Conservation (phyloP, 1,284 basidiomycete genomes). For the Sphagnurus paluster region DNA sequence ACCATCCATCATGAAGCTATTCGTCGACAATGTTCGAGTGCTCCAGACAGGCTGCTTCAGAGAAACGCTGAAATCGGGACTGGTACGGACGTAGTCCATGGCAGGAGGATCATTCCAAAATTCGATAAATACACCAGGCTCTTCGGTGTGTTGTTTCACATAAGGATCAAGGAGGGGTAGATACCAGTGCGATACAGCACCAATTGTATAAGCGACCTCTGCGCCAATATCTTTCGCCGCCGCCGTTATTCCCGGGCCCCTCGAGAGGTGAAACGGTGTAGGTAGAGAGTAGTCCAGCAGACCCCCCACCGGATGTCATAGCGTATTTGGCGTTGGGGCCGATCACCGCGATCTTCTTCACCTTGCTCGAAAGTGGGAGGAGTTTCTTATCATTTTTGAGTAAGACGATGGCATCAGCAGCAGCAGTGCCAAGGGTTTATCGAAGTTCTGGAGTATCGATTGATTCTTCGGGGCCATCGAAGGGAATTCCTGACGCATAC, state of each 20-base stretch:
- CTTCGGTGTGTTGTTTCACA: slow-evolving; percentile 29
- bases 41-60: slow-evolving; percentile 32
- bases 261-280: slow-evolving; percentile 49
- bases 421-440: slow-evolving; percentile 40
- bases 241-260: slow-evolving; percentile 43
- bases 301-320: slow-evolving; percentile 55
- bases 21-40: slow-evolving; percentile 34
- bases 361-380: slow-evolving; percentile 37
- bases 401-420: slow-evolving; percentile 45
- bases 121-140: slow-evolving; percentile 37
- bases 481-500: slow-evolving; percentile 41
- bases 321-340: slow-evolving; percentile 57
- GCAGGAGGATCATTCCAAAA: slow-evolving; percentile 46
- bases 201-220: slow-evolving; percentile 36
- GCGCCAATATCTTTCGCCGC: slow-evolving; percentile 40
- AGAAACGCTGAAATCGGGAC: slow-evolving; percentile 24
- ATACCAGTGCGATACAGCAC: slow-evolving; percentile 37
- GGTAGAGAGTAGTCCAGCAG: slow-evolving; percentile 44
- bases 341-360: slow-evolving; percentile 53
- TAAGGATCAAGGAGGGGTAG: slow-evolving; percentile 38
- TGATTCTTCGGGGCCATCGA: slow-evolving; percentile 39
- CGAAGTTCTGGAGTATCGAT: slow-evolving; percentile 45
- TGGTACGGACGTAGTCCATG: slow-evolving; percentile 29
- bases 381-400: slow-evolving; percentile 48
- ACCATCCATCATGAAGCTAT: slow-evolving; percentile 41